Conservation (phyloP, 768 basidiomycete genomes). For the Amanita phalloides region DNA sequence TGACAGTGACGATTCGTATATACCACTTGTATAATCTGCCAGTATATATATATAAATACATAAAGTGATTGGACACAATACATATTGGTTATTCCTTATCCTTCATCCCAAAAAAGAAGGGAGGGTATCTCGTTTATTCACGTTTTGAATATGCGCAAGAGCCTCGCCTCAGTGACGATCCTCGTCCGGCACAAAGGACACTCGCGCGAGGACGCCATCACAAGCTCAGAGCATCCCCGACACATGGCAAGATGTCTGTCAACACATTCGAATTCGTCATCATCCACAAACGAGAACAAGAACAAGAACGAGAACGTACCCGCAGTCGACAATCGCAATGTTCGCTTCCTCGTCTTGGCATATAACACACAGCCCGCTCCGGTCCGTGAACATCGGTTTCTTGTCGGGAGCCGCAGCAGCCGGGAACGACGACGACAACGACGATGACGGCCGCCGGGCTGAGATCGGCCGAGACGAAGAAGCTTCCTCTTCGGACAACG, state of each 20-base stretch:
- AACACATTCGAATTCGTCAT: not conserved
- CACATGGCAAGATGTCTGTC: constrained; percentile 76
- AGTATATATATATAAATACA: no score
- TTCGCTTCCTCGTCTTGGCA: constrained; percentile 94
- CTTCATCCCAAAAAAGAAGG: not conserved
- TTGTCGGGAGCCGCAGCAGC: not conserved
- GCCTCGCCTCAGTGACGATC: constrained; percentile 72
- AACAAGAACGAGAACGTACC: constrained; percentile 39
- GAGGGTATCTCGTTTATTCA: constrained; percentile 11
- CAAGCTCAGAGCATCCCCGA: constrained; percentile 62
- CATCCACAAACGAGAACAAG: not conserved
- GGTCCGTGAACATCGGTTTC: constrained; percentile 33
- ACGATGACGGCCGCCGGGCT: no score
- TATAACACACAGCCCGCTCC: constrained; percentile 77
- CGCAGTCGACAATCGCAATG: constrained; percentile 91
- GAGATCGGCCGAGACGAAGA: not conserved
- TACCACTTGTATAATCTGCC: not conserved
- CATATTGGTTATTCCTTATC: not conserved
- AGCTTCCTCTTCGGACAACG: no score
- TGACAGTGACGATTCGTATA: no score
- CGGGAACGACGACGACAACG: not conserved
- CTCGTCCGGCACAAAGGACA: constrained; percentile 87
- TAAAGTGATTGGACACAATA: not conserved
- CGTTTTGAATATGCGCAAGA: constrained; percentile 66
- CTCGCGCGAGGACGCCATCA: constrained; percentile 73